Conservation (phyloP, 257 asterid species). For the Petunia axillaris region DNA sequence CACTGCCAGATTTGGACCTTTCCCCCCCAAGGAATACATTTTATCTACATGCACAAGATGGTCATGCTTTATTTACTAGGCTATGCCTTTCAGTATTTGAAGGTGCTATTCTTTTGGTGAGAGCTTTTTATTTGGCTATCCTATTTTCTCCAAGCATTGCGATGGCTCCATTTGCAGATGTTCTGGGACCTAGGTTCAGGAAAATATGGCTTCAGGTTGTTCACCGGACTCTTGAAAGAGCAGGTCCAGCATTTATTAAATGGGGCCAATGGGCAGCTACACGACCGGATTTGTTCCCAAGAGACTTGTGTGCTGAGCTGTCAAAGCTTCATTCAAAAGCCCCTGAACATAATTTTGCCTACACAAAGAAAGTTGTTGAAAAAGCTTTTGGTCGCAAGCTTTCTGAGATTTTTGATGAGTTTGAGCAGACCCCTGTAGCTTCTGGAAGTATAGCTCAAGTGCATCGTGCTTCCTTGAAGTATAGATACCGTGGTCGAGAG, state of each 20-base stretch:
- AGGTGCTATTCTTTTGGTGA: conserved; percentile 61
- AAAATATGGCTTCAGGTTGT: conserved; percentile 84
- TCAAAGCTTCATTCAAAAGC: conserved; percentile 94
- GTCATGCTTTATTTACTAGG: conserved; percentile 53
- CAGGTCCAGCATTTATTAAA: conserved; percentile 97
- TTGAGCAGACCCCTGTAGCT: conserved; percentile 85
- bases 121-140: conserved; percentile 67
- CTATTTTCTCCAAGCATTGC: conserved; percentile 80
- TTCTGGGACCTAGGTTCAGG: conserved; percentile 70
- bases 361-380: conserved; percentile 69
- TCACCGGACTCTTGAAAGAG: conserved; percentile 79
- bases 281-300: conserved; percentile 90
- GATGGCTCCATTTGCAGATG: conserved; percentile 94
- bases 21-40: conserved; percentile 47
- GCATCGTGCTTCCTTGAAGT: conserved; percentile 70
- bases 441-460: conserved; percentile 95
- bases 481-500: conserved; percentile 60
- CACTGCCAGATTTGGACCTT: conserved; percentile 44
- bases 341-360: conserved; percentile 87
- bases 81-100: conserved; percentile 50
- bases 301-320: conserved; percentile 77
- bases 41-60: conserved; percentile 68
- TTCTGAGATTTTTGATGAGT: conserved; percentile 72
- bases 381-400: conserved; percentile 73
- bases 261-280: conserved; percentile 99